Base-by-base conservation (phyloP, 2,329 filamentous ascomycete species). In the Graphiopsis chlorocephala region DNA sequence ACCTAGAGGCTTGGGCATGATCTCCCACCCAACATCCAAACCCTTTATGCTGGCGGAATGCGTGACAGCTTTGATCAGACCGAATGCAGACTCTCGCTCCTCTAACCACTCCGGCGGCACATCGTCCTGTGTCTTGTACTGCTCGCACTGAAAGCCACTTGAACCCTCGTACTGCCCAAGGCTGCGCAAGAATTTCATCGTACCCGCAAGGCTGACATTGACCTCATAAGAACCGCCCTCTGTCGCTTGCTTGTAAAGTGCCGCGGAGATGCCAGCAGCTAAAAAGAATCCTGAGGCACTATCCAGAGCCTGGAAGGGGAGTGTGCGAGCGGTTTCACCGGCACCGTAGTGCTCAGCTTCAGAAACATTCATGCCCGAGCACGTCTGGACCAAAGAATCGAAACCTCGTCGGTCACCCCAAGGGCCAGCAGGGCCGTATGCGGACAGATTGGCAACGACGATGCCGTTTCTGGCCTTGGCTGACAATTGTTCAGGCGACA, bases 221-320 rank as follows among this genome's bases (percentile, higher is more conserved):
- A 87, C 81, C n/a, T 79, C 71, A 72, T 82, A 87, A 0, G 80
- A 77, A 0, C 82, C 81, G 1, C 82, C 83, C 20, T 79, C 75
- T 0, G 67, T 74, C 0, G 78, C 78, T 15, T 80, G 78, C 58
- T 78, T 79, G 65, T 84, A 83, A 4, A 87, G 50, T 0, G 85
- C 84, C 0, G 84, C 81, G 26, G 78, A 74, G 2, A 87, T 78
- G 0, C 85, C 84, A 0, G 83, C 75, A 0, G 85, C 84, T 0
- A 88, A 77, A 23, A 87, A 76, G 62, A 84, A 87, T 0, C 85
- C 85, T 0, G 78, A 78, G 0, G 79, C 83, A 66, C 87, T 84
- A 69, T 88, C 85, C 0, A 87, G 77, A 0, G 82, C 84, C 72
- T 87, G 85, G 62, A 81, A 85, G 0, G 85, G 85, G 33, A 80